These are phyloP conservation scores for Colletotrichum neosansevieriae DNA, from an alignment of 2,329 filamentous ascomycete genomes.

Conservation along the genomic window DNA sequence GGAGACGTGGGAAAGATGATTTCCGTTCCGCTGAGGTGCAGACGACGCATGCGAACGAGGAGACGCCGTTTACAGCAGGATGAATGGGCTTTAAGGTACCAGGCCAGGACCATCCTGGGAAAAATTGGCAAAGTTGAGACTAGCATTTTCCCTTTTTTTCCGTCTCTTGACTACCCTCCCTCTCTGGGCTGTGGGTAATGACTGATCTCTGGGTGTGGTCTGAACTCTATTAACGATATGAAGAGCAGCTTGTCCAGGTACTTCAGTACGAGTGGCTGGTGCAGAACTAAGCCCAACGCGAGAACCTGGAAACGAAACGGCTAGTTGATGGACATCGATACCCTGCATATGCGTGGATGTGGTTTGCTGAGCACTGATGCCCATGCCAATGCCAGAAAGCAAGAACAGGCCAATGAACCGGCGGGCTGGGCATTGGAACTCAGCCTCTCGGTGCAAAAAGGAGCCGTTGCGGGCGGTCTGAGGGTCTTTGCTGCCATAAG, in stretches of 20 bases:
- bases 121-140: slow-evolving; percentile 19
- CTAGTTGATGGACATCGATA: slow-evolving; percentile 21
- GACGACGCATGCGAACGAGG: background rate
- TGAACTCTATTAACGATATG: slow-evolving; percentile 25
- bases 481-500: slow-evolving; percentile 30
- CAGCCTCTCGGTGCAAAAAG: slow-evolving; percentile 31
- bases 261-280: too few species aligned
- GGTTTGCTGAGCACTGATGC: slow-evolving; percentile 26
- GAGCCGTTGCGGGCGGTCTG: slow-evolving; percentile 26
- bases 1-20: background rate
- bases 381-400: slow-evolving; percentile 18
- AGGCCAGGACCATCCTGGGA: slow-evolving; percentile 27
- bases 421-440: slow-evolving; percentile 23
- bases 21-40: slow-evolving; percentile 14
- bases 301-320: slow-evolving; percentile 30
- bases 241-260: background rate
- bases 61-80: slow-evolving; percentile 3
- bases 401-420: slow-evolving; percentile 18
- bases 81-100: background rate
- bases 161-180: background rate
- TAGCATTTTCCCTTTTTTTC: slow-evolving; percentile 10
- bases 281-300: background rate
- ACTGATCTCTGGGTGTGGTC: slow-evolving; percentile 1
- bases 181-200: slow-evolving; percentile 12
- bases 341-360: slow-evolving; percentile 27